phyloP scores from a whole-genome alignment of 2,329 filamentous ascomycete species.

The Monilinia polystroma region DNA sequence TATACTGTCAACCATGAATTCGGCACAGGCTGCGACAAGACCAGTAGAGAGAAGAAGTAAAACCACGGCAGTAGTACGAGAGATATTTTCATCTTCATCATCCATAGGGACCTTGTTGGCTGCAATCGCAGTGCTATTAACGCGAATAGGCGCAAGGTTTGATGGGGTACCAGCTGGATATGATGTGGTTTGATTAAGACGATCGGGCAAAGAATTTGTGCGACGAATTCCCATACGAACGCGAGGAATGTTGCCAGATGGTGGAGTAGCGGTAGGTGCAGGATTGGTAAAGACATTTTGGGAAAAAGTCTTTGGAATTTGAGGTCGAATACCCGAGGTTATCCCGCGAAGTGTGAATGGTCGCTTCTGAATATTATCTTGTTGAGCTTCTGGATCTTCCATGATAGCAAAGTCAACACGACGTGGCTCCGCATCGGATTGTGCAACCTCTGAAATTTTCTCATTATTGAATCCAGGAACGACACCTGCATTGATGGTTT shows the following conservation, averaged over 20 bases:
- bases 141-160: slow-evolving; percentile 27
- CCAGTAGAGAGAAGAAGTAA: slow-evolving; percentile 63
- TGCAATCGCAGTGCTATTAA: slow-evolving; percentile 35
- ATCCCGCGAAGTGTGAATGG: slow-evolving; percentile 60
- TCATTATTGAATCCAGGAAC: slow-evolving; percentile 24
- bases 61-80: slow-evolving; percentile 57
- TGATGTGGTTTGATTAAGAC: slow-evolving; percentile 50
- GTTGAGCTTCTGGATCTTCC: slow-evolving; percentile 33
- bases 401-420: slow-evolving; percentile 59
- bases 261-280: slow-evolving; percentile 35
- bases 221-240: slow-evolving; percentile 66
- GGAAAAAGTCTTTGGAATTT: slow-evolving; percentile 63
- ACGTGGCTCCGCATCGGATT: slow-evolving; percentile 46
- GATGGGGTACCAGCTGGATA: slow-evolving; percentile 20
- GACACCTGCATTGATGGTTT: slow-evolving; percentile 32
- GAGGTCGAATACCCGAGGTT: slow-evolving; percentile 54
- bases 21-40: slow-evolving; percentile 66
- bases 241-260: slow-evolving; percentile 51
- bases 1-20: slow-evolving; percentile 69
- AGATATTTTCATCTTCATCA: slow-evolving; percentile 50
- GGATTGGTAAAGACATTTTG: slow-evolving; percentile 64
- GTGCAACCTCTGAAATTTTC: slow-evolving; percentile 26
- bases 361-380: slow-evolving; percentile 37
- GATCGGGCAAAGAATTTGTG: slow-evolving; percentile 72
- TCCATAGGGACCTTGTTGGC: slow-evolving; percentile 30